Base-by-base conservation (phyloP, 2,329 filamentous ascomycete species). In the Neophaeococcomyces mojaviensis region DNA sequence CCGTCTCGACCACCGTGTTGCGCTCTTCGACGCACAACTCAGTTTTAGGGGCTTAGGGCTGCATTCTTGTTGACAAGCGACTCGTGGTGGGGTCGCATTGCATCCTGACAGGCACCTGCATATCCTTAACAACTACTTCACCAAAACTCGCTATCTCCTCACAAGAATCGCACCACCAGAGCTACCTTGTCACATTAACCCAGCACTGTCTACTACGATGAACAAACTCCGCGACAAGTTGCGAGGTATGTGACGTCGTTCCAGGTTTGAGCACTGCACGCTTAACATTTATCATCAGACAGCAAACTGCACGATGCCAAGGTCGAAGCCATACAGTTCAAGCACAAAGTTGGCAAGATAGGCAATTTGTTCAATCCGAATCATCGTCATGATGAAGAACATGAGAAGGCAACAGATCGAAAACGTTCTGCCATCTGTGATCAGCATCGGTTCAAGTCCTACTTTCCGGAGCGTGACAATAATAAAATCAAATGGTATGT, bases 401-500 rank as follows among this genome's bases (percentile, higher is more conserved):
- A 97, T 62, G 92, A 97, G 63, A 74, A 90, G 64, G 72, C 66
- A 8, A 90, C 86, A 35, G 90, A 97, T 62, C 77, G 76, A 10
- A 95, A 95, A 69, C 79, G 92, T 48, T 77, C 74, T 16, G 74
- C 69, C 13, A 83, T 92, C 40, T 74, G 76, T 54, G 78, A 90
- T 48, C 74, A 78, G 12, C 82, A 97, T 61, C 82, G 90, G 34
- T 97, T 88, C 69, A 64, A 84, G n/a, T 94, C 87, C 3, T 98
- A 86, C 67, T 94, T 94, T 31, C 90, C 90, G 0, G 83, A 90
- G 62, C 81, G 83, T 35, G 81, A 90, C 9, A 84, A 82, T 22
- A 96, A 97, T 64, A 74, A 85, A 48, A 74, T 92, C 62, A 97
- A 97, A 70, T 98, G 90, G 89, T 97, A 96, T 66, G 87, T 97